Conservation (phyloP, 2,329 filamentous ascomycete genomes). For the Phyllosticta ampelicida region DNA sequence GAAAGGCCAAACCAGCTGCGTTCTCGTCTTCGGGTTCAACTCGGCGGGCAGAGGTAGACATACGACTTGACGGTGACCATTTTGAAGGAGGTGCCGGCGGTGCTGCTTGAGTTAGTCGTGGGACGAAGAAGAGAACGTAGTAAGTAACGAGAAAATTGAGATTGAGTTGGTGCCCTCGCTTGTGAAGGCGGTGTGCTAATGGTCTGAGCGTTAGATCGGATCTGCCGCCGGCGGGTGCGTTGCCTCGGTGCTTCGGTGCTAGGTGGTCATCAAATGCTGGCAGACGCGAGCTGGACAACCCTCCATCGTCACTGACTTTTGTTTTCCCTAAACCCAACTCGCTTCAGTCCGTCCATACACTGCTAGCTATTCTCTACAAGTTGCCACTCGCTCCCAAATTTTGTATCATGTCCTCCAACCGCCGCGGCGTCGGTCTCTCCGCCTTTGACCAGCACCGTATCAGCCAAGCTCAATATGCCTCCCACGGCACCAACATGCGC, state of each 20-base stretch:
- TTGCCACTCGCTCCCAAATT: background rate
- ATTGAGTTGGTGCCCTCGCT: conserved; percentile 8
- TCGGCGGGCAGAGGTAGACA: conserved; percentile 34
- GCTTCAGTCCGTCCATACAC: background rate
- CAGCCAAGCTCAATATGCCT: conserved; percentile 79
- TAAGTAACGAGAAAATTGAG: background rate
- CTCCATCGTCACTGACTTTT: no score
- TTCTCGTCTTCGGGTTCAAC: conserved; percentile 9
- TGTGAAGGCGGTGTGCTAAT: background rate
- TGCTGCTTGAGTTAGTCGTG: conserved; percentile 30
- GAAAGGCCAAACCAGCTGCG: conserved; percentile 60
- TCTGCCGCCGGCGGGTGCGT: no score
- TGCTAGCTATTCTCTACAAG: no score
- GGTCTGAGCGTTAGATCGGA: background rate
- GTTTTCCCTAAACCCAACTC: no score
- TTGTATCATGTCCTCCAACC: conserved; percentile 30
- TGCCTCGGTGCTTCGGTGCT: background rate
- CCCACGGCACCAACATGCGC: conserved; percentile 79
- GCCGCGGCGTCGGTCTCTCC: conserved; percentile 75
- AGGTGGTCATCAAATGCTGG: no score
- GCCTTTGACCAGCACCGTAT: conserved; percentile 76
- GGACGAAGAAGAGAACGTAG: conserved; percentile 17
- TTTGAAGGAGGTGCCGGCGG: conserved; percentile 31
- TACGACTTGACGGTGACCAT: conserved; percentile 47
- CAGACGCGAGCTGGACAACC: no score